phyloP scores from a whole-genome alignment of 768 basidiomycete genomes.

The Tremella mesenterica region DNA sequence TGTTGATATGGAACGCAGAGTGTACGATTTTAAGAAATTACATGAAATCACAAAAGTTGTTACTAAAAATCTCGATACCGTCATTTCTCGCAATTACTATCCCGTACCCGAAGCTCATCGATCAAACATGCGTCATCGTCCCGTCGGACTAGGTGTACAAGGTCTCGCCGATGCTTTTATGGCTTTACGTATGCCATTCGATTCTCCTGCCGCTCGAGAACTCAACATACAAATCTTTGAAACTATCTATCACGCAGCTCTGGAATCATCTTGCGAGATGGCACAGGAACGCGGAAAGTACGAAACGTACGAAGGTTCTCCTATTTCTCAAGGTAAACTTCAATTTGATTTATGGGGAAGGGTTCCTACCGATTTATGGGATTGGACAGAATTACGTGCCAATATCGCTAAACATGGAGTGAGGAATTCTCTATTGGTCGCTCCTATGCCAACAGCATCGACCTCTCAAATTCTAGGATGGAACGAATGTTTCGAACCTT shows the following conservation, averaged over 20 bases:
- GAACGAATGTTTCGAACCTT: slow-evolving; percentile 99
- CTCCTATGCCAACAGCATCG: slow-evolving; percentile 99
- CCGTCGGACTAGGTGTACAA: slow-evolving; percentile 94
- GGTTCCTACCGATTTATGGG: slow-evolving; percentile 81
- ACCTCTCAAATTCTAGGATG: slow-evolving; percentile 96
- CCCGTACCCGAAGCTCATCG: slow-evolving; percentile 81
- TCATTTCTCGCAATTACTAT: slow-evolving; percentile 66
- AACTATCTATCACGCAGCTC: slow-evolving; percentile 92
- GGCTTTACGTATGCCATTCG: slow-evolving; percentile 92
- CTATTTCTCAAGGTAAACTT: slow-evolving; percentile 75
- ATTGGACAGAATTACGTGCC: slow-evolving; percentile 80
- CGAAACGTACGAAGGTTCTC: slow-evolving; percentile 81
- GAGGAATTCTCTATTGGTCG: slow-evolving; percentile 77
- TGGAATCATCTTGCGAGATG: slow-evolving; percentile 82
- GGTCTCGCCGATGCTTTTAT: slow-evolving; percentile 98
- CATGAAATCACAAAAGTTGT: slow-evolving; percentile 92
- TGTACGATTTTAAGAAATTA: slow-evolving; percentile 87
- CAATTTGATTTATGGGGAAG: slow-evolving; percentile 96
- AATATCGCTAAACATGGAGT: slow-evolving; percentile 73
- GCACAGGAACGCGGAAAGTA: slow-evolving; percentile 73
- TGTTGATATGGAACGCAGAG: slow-evolving; percentile 58
- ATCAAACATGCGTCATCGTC: slow-evolving; percentile 95
- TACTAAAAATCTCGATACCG: slow-evolving; percentile 74
- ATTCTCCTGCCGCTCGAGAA: slow-evolving; percentile 71
- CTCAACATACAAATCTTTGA: slow-evolving; percentile 96